These are phyloP conservation scores for Jackrogersella minutella DNA, from an alignment of 495 filamentous ascomycete genomes.

Conservation along the genomic window DNA sequence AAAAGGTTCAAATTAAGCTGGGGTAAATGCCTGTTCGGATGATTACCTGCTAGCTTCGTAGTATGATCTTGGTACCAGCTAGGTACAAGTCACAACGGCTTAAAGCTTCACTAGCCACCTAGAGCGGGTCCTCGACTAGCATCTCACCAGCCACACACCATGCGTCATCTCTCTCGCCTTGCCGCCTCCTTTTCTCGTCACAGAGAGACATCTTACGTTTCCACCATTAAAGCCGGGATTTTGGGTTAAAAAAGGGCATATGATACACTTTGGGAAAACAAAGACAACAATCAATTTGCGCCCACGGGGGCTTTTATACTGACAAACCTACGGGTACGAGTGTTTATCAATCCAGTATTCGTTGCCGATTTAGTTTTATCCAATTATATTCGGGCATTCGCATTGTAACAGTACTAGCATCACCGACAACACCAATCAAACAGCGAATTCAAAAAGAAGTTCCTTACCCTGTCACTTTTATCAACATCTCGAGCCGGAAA, in stretches of 20 bases:
- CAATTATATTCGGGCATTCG: not conserved
- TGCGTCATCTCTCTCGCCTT: slow-evolving; percentile 31
- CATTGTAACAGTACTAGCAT: not conserved
- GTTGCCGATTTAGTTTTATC: not conserved
- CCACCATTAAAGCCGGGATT: slow-evolving; percentile 22
- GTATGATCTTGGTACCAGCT: slow-evolving; percentile 8
- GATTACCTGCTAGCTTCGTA: not conserved
- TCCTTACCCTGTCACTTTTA: not conserved
- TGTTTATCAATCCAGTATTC: not conserved
- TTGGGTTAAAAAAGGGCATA: slow-evolving; percentile 24
- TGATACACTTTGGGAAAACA: slow-evolving; percentile 21
- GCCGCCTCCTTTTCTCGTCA: slow-evolving; percentile 34
- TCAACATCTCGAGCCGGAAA: not conserved
- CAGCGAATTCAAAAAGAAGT: not conserved
- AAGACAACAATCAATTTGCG: slow-evolving; percentile 25
- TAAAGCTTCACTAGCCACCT: not conserved
- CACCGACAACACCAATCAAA: too few relatives aligned
- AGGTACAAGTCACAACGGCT: not conserved
- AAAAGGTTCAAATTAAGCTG: slow-evolving; percentile 7
- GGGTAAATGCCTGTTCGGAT: slow-evolving; percentile 8
- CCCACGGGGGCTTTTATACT: not conserved
- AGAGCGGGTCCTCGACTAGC: not conserved
- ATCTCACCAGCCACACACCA: slow-evolving; percentile 25
- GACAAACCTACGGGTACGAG: not conserved
- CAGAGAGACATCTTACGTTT: slow-evolving; percentile 11